A percentile compares a stretch with the other conserved stretches of the same genome.
Conservation (phyloP, 2,329 filamentous ascomycete species). For the Phyllosticta citrichinensis region DNA sequence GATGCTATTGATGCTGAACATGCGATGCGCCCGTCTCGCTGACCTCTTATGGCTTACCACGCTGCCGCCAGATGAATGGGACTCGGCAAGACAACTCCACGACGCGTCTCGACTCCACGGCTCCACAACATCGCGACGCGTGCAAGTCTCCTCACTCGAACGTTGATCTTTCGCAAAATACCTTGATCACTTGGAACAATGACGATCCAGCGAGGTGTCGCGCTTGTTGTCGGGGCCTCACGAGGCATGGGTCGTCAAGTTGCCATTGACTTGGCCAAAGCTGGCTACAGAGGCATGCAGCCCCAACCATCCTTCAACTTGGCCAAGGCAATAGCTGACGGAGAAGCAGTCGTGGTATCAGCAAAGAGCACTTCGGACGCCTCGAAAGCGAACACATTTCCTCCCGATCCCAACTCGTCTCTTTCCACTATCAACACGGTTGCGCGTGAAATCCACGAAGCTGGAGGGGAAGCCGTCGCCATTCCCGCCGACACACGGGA, state of each 20-base stretch:
- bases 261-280: constrained; percentile 63
- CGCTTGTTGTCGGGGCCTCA: constrained; percentile 65
- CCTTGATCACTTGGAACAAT: neutral
- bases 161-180: neutral
- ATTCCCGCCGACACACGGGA: constrained; percentile 62
- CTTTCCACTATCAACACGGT: constrained; percentile 74
- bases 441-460: constrained; percentile 57
- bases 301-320: neutral
- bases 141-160: too few species aligned
- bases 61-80: neutral
- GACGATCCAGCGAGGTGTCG: constrained; percentile 30
- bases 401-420: constrained; percentile 65
- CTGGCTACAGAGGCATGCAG: constrained; percentile 57
- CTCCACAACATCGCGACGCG: too few species aligned
- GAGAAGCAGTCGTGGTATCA: constrained; percentile 57
- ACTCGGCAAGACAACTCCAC: neutral
- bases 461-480: constrained; percentile 54
- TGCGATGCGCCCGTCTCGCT: neutral
- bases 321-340: neutral
- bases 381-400: constrained; percentile 47
- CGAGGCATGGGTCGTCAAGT: constrained; percentile 74
- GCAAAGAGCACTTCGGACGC: constrained; percentile 66
- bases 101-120: neutral
- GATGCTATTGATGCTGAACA: neutral
- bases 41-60: neutral